Conservation (phyloP, 805 yeast species). For the Candida insectalens region DNA sequence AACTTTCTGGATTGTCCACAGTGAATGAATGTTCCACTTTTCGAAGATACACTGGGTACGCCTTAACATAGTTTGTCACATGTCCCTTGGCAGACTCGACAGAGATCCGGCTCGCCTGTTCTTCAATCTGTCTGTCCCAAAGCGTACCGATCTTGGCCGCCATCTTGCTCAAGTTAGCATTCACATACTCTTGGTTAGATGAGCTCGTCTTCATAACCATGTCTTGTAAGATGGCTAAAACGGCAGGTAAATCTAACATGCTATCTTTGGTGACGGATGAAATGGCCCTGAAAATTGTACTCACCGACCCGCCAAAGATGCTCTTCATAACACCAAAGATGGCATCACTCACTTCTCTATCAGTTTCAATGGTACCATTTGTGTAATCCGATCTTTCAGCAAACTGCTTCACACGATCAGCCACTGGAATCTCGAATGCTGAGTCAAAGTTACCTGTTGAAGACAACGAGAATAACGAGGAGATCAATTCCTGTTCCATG, state of each 20-base stretch:
- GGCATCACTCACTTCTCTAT: constrained; percentile 21
- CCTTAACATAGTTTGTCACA: constrained; percentile 34
- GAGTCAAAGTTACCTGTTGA: constrained; percentile 30
- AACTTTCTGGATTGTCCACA: constrained; percentile 6
- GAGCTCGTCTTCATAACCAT: constrained; percentile 28
- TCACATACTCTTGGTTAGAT: constrained; percentile 56
- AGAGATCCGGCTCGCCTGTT: constrained; percentile 39
- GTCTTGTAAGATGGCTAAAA: constrained; percentile 33
- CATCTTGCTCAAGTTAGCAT: constrained; percentile 39
- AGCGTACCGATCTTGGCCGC: constrained; percentile 38
- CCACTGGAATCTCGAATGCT: constrained; percentile 26
- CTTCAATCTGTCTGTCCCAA: constrained; percentile 53
- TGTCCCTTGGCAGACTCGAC: constrained; percentile 11
- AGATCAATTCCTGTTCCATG: constrained; percentile 40
- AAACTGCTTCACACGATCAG: constrained; percentile 14
- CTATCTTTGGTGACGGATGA: constrained; percentile 26
- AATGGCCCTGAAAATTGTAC: constrained; percentile 25
- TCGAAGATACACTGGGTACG: constrained; percentile 36
- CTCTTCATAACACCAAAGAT: constrained; percentile 22
- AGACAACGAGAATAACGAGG: constrained; percentile 33
- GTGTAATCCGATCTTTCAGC: constrained; percentile 6
- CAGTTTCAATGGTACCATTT: constrained; percentile 17
- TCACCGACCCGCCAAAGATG: constrained; percentile 16
- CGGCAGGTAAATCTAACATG: constrained; percentile 31
- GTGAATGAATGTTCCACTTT: constrained; percentile 24